Conservation (phyloP, 208 protist genomes). For the Naegleria lovaniensis region DNA sequence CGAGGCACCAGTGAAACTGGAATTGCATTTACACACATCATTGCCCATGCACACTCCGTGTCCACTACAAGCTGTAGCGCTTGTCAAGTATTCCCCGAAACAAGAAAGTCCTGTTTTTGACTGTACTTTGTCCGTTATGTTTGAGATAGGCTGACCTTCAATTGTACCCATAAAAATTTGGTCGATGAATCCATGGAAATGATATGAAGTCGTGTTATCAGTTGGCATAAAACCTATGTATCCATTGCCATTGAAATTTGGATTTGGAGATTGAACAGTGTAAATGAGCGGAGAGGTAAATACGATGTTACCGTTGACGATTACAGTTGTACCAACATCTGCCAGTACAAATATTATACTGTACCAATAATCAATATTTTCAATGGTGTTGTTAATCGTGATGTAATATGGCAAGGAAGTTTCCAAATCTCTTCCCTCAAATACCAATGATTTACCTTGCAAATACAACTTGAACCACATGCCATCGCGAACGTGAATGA, state of each 20-base stretch:
- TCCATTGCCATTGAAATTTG: not conserved
- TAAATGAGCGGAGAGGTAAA: not conserved
- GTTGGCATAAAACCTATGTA: not conserved
- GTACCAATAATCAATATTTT: too few relatives aligned
- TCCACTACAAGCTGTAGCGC: not conserved
- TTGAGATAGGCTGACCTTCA: too few relatives aligned
- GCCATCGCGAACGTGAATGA: not conserved
- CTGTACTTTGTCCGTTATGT: too few relatives aligned
- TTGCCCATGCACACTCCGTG: not conserved
- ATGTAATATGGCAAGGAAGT: not conserved
- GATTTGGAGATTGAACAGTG: not conserved
- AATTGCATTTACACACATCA: not conserved
- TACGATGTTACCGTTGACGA: not conserved
- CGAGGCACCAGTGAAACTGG: not conserved
- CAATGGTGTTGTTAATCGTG: too few relatives aligned
- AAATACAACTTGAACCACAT: not conserved
- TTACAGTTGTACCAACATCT: not conserved
- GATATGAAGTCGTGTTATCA: too few relatives aligned
- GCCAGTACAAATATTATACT: too few relatives aligned
- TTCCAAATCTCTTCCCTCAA: not conserved
- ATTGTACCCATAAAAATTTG: too few relatives aligned
- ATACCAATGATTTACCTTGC: not conserved
- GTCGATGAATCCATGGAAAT: too few relatives aligned
- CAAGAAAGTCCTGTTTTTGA: too few relatives aligned
- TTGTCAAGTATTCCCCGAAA: not conserved